phyloP scores from a whole-genome alignment of 2,329 filamentous ascomycete species.

The Venturia aucupariae region DNA sequence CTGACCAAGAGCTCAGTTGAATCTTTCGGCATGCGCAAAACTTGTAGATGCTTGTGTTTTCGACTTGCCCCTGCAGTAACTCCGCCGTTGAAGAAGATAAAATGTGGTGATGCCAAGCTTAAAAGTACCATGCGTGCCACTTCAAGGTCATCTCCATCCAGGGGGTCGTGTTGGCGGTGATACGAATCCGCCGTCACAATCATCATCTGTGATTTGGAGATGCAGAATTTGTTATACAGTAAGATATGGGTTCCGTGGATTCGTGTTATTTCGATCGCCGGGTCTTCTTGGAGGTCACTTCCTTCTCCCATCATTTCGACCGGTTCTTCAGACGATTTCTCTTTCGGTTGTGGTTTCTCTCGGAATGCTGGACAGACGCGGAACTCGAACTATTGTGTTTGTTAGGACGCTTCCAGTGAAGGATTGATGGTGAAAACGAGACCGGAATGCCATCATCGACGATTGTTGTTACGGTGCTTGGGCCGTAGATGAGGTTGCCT shows the following conservation, averaged over 20 bases:
- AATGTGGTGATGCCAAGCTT: background rate
- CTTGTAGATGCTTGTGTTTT: constrained; percentile 11
- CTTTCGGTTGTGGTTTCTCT: constrained; percentile 22
- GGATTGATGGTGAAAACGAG: too few species aligned
- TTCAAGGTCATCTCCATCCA: constrained; percentile 32
- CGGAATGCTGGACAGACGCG: constrained; percentile 24
- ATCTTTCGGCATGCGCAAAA: background rate
- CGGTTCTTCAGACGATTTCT: constrained; percentile 18
- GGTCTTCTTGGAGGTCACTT: constrained; percentile 35
- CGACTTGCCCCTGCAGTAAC: background rate
- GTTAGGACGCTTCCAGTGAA: background rate
- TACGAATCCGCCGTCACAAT: constrained; percentile 40
- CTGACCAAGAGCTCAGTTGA: background rate
- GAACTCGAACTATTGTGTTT: constrained; percentile 23
- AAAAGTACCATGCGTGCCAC: constrained; percentile 23
- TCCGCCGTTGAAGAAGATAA: background rate
- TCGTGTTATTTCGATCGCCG: constrained; percentile 32
- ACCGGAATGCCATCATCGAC: constrained; percentile 10
- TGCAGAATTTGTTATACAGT: constrained; percentile 41
- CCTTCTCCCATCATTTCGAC: constrained; percentile 25
- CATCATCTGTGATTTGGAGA: constrained; percentile 39
- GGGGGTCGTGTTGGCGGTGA: constrained; percentile 36
- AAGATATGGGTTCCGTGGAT: constrained; percentile 37
- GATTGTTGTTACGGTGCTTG: background rate
- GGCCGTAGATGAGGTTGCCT: constrained; percentile 1